phyloP scores from a whole-genome alignment of 192 early-diverging fungal species.

The Umbelopsis sp. region DNA sequence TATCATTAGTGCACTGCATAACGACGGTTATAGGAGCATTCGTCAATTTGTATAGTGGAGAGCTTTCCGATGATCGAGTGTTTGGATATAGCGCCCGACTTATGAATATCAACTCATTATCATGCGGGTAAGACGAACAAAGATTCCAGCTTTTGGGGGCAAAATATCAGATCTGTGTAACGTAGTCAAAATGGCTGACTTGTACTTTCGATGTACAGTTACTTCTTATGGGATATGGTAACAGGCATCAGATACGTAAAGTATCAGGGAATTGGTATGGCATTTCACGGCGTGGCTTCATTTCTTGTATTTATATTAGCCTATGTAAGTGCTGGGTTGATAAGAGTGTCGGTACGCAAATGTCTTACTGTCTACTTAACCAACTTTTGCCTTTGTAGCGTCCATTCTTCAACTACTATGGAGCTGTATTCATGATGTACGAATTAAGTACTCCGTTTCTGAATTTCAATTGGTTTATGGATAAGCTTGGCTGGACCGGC shows the following conservation, averaged over 20 bases:
- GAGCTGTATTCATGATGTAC: conserved; percentile 85
- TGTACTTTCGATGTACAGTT: conserved; percentile 48
- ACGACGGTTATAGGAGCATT: conserved; percentile 64
- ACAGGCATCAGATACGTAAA: conserved; percentile 66
- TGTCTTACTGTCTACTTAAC: background rate
- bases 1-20: conserved; percentile 78
- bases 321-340: conserved; percentile 55
- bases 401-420: conserved; percentile 88
- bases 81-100: conserved; percentile 74
- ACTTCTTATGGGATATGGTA: conserved; percentile 92
- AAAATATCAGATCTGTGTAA: conserved; percentile 12
- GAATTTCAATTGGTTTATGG: conserved; percentile 90
- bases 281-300: conserved; percentile 78
- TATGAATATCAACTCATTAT: conserved; percentile 78
- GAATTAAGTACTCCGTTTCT: conserved; percentile 91
- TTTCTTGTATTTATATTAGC: conserved; percentile 76
- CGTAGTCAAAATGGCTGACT: conserved; percentile 8
- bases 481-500: conserved; percentile 88
- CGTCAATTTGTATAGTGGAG: conserved; percentile 69
- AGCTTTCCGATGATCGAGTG: conserved; percentile 66
- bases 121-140: conserved; percentile 69
- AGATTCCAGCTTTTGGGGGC: background rate
- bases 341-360: background rate
- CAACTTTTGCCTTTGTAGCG: conserved; percentile 44
- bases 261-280: conserved; percentile 77